A percentile compares a stretch with the other conserved stretches of the same genome.
Evolutionary conservation across 371 early-diverging fungal species (phyloP).

Genomic region (Aphelidium insulamus): DNA sequence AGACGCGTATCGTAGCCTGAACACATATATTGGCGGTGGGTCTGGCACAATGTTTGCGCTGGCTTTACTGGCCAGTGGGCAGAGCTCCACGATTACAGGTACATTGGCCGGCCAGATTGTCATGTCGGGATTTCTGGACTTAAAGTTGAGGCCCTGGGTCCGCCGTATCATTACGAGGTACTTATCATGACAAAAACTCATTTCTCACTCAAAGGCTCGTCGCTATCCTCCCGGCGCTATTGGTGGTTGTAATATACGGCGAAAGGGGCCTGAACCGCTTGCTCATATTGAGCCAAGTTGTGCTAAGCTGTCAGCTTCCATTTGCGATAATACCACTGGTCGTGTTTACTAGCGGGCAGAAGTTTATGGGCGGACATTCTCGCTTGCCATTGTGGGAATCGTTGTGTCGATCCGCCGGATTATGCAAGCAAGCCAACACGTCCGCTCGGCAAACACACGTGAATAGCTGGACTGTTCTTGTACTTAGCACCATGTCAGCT

Average conservation of each 20-base stretch:
- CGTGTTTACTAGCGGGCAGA: constrained; percentile 28
- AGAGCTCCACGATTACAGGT: constrained; percentile 55
- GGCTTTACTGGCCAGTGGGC: constrained; percentile 50
- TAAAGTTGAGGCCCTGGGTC: constrained; percentile 38
- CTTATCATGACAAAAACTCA: too few relatives aligned
- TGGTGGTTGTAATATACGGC: constrained; percentile 36
- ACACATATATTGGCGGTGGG: constrained; percentile 28
- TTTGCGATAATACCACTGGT: constrained; percentile 59
- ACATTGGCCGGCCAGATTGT: constrained; percentile 70
- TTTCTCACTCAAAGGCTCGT: too few relatives aligned
- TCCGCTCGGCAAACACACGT: too few relatives aligned
- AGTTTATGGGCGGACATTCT: too few relatives aligned
- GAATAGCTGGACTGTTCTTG: too few relatives aligned
- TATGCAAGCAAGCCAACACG: too few relatives aligned
- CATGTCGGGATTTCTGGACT: constrained; percentile 57
- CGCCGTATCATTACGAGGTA: constrained; percentile 47
- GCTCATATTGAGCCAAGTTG: constrained; percentile 50
- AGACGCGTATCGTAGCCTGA: constrained; percentile 35
- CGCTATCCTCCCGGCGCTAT: constrained; percentile 52
- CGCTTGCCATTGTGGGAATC: too few relatives aligned
- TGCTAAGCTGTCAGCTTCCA: constrained; percentile 48
- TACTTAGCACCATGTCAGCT: too few relatives aligned
- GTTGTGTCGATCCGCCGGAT: too few relatives aligned
- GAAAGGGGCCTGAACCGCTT: constrained; percentile 33
- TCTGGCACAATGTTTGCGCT: constrained; percentile 51